Evolutionary conservation across 805 yeast genomes (phyloP).

Genomic region (Scheffersomyces ergatensis): DNA sequence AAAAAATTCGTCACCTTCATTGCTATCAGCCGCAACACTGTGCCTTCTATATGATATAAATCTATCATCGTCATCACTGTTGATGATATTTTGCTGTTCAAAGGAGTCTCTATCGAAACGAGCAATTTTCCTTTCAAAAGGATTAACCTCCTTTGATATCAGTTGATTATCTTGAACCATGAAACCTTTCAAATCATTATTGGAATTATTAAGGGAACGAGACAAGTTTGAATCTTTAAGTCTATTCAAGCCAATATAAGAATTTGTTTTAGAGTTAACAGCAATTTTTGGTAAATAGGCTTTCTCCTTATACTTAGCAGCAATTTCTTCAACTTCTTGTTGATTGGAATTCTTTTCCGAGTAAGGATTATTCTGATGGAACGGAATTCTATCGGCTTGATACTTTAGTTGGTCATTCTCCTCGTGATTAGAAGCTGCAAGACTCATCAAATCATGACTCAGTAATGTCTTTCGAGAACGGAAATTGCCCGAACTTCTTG

Average conservation of each 20-base stretch:
- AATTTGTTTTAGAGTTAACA: constrained; percentile 26
- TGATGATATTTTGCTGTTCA: background rate
- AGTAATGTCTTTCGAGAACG: constrained; percentile 3
- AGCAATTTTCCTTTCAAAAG: background rate
- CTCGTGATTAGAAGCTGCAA: background rate
- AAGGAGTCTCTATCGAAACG: background rate
- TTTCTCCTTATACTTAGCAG: constrained; percentile 14
- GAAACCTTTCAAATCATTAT: constrained; percentile 5
- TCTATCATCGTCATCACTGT: constrained; percentile 9
- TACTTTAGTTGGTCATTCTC: constrained; percentile 11
- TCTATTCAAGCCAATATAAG: constrained; percentile 37
- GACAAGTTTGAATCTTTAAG: constrained; percentile 28
- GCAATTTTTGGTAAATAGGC: constrained; percentile 33
- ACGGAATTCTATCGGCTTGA: constrained; percentile 21
- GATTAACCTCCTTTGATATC: background rate
- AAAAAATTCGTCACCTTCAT: constrained; percentile 4
- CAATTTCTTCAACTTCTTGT: background rate
- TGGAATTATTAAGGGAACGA: constrained; percentile 16
- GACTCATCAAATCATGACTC: constrained; percentile 6
- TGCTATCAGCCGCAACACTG: constrained; percentile 3
- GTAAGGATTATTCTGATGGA: constrained; percentile 22
- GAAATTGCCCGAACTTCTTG: constrained; percentile 35
- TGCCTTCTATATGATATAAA: constrained; percentile 11
- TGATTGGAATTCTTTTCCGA: constrained; percentile 9
- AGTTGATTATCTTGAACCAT: background rate